A percentile compares a stretch with the other conserved stretches of the same genome.
phyloP scores from a whole-genome alignment of 305 asterid genomes.

The Rubia tinctorum region DNA sequence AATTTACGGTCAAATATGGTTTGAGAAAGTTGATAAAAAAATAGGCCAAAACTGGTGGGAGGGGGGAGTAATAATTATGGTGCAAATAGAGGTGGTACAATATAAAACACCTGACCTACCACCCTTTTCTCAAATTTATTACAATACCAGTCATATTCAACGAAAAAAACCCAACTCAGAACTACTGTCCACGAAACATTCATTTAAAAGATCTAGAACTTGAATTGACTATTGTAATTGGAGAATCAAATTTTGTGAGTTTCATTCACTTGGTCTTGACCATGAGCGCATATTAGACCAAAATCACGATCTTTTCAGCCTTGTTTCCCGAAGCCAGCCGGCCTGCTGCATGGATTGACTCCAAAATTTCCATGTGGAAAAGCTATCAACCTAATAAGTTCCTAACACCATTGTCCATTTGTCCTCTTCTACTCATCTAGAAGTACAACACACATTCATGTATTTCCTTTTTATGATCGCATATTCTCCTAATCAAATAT shows the following conservation, averaged over 20 bases:
- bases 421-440: slow-evolving; percentile 5
- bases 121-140: too few species aligned
- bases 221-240: background rate
- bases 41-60: too few species aligned
- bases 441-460: background rate
- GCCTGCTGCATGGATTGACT: background rate
- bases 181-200: too few species aligned
- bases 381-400: background rate
- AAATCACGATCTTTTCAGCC: background rate
- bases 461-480: background rate
- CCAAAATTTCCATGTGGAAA: background rate
- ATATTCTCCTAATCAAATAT: background rate
- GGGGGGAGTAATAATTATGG: too few species aligned
- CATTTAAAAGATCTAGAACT: background rate
- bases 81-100: too few species aligned
- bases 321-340: background rate
- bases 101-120: too few species aligned
- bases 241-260: background rate
- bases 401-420: background rate
- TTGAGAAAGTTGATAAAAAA: too few species aligned
- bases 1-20: too few species aligned
- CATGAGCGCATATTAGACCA: background rate
- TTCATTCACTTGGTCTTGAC: background rate
- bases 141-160: too few species aligned
- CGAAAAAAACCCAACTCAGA: too few species aligned